Evolutionary conservation across 2,329 filamentous ascomycete genomes (phyloP), one percentile per base, ranked within the genome.

Genomic region (Paraphaeosphaeria minitans): DNA sequence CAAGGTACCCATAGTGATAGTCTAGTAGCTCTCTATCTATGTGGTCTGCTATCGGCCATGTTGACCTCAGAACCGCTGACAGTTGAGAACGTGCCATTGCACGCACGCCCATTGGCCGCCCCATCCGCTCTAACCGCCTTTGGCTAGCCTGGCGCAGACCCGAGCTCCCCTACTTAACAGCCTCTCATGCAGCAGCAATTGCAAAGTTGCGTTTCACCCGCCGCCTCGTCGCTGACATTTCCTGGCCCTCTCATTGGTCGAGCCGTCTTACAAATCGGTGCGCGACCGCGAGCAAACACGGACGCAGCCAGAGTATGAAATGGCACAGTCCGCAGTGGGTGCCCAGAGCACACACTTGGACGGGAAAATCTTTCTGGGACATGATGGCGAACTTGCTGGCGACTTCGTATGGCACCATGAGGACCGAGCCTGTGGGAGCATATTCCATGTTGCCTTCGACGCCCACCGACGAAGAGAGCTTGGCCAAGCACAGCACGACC

Each of bases 171-270:
- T 31, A 22, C 33, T 41, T 51, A 51, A 51, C 48, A 51, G 21
- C 48, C 48, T 51, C 48, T 51, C 48, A 41, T 21, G 27, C 48
- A 24, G 48, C 21, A 6, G 48, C 48, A n/a, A 51, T 51, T 39
- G 33, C 12, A 39, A 41, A 39, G 48, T 33, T 51, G 22, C 33
- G 19, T 51, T 51, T 41, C 21, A 3, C 24, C 48, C 33, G 48
- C 48, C 19, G 33, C 16, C 33, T 9, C 19, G 16, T 27, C 33
- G 48, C 48, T 51, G 48, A 51, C 48, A 0, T 41, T 51, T 39
- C 33, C 33, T 41, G 10, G 5, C 7, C 1, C 21, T 22, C 1
- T 22, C 4, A 51, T 51, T 51, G 48, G 48, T 4, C 22, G 13
- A 27, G 9, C 3, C 7, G 48, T 51, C 1, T 33, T n/a, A 19